Evolutionary conservation across 345 rosid genomes (phyloP), one percentile per base, ranked within the genome.

Genomic region (Ailanthus altissimus): DNA sequence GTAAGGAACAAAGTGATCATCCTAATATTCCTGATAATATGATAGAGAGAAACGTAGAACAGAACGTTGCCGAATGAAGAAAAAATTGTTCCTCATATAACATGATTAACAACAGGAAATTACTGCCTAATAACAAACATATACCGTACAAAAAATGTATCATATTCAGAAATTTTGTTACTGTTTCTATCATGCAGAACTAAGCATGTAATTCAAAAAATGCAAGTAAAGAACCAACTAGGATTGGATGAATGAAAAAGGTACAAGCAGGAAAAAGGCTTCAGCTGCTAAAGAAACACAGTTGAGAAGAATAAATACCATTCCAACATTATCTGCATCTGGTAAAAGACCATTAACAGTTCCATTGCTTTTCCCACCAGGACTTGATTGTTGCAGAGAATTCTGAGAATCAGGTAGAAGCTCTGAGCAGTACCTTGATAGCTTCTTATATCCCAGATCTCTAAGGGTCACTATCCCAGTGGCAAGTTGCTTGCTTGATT

Each of bases 401-500:
- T 76, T 82, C 74, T 83, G 81, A n/a, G 91, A 81, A 81, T 92
- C 97, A 42, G 97, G 93, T 51, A 85, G 78, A 69, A 92, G 89
- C 88, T 90, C 98, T 18, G 94, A 83, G 79, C 84, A 94, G 85
- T 93, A 93, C 71, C 81, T 86, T 57, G 96, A 81, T 45, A 95
- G 47, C 78, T 87, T 88, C 88, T 81, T 91, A 83, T 87, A 89
- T 51, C 99, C 97, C 78, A 79, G 85, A 87, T 90, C 99, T 54
- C 99, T 98, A n/a, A 93, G 83, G 68, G 82, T 90, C 84, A 84
- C 92, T 51, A 96, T 92, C 81, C 97, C 98, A 78, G 97, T 76
- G 70, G 97, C 98, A 47, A 96, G 90, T 75, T 93, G 99, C 82
- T 86, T 96, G 83, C 99, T 89, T 7, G 99, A 91, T 76, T 92